Evolutionary conservation across 306 rosid genomes (phyloP), one percentile per base, ranked within the genome.

Genomic region (Clitoria ternatea): DNA sequence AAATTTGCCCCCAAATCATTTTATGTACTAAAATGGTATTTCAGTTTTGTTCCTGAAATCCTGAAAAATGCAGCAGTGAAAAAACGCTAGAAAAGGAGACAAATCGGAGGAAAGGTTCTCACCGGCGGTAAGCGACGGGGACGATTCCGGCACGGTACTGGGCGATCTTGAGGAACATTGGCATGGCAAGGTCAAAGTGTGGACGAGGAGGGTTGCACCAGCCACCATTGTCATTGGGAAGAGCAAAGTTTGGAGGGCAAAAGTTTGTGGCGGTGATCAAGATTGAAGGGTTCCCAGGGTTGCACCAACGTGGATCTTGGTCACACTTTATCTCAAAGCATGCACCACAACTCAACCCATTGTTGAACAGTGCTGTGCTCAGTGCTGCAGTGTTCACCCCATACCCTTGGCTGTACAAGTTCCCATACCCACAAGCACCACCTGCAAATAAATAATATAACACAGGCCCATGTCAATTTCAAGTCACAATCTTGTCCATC

Each of bases 151-250:
- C 99, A 2, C 88, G 91, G 84, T 94, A 94, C 73, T 90, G 85
- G 13, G 99, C 99, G 80, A 94, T 87, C 80, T 94, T 89, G 73
- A 94, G 96, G 77, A 94, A 91, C 95, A 91, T 87, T 49, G 99
- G 99, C 99, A 94, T 94, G 69, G 99, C 96, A 12, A 94, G 99
- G 70, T 94, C 99, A 67, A 94, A 94, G 72, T 94, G 99, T 0
- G 88, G 67, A 10, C 99, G 84, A 10, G 99, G 99, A 15, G 99
- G 99, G 80, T 94, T 94, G 70, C 97, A 91, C 99, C 99, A 94
- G 1, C 99, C 99, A 40, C 99, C 99, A 74, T 94, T 80, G 77
- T 94, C 97, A 39, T 71, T 89, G 3, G 97, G 87, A 1, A 61
- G 91, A 57, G 99, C 99, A 15, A 48, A 94, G 81, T 94, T 94